phyloP scores from a whole-genome alignment of 345 rosid species.

The Syzygium aromaticum region DNA sequence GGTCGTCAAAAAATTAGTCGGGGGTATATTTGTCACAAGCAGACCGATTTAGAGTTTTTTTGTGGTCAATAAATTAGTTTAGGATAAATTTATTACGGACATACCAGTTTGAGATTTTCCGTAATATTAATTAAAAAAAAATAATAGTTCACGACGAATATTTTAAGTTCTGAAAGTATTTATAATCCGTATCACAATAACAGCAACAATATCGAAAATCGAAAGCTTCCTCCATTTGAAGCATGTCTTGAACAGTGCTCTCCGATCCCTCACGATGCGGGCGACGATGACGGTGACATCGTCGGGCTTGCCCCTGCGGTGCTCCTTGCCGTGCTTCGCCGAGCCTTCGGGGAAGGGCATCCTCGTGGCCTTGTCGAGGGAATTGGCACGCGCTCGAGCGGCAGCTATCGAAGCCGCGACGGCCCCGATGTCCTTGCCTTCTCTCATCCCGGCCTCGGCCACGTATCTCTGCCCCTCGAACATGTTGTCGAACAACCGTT shows the following conservation, averaged over 20 bases:
- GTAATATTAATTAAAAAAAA: too few species aligned
- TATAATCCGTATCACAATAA: not conserved
- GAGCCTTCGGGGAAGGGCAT: not conserved
- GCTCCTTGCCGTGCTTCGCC: not conserved
- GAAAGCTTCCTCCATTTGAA: not conserved
- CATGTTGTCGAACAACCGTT: not conserved
- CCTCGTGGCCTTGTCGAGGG: not conserved
- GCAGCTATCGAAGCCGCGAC: not conserved
- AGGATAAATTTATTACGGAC: too few species aligned
- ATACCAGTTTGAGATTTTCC: rapidly evolving
- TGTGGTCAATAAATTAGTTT: too few species aligned
- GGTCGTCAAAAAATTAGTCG: not conserved
- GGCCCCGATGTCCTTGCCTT: not conserved
- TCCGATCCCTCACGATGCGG: not conserved
- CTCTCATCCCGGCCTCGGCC: not conserved
- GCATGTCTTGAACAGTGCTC: not conserved
- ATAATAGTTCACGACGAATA: not conserved
- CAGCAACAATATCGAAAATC: not conserved
- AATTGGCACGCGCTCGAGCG: not conserved
- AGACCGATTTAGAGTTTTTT: too few species aligned
- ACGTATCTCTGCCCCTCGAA: not conserved
- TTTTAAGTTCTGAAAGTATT: not conserved
- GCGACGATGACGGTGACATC: not conserved
- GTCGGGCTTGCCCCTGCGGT: not conserved
- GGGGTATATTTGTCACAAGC: not conserved